Evolutionary conservation across 805 yeast species (phyloP), one percentile per base, ranked within the genome.

Genomic region (Teunomyces pallodes): DNA sequence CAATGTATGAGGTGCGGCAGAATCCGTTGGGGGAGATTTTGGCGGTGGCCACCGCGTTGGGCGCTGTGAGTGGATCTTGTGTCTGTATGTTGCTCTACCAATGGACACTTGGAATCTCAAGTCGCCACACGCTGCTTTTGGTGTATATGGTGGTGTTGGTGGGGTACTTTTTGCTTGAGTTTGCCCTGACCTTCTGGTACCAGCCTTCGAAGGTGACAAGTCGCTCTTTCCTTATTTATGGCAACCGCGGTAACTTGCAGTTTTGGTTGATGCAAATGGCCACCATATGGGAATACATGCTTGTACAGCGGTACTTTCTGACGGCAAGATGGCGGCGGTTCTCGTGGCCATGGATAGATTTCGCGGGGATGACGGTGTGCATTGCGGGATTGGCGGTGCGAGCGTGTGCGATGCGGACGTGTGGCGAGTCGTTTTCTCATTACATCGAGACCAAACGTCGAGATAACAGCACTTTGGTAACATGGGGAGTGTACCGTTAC

Each of bases 371-470:
- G 7, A 12, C 42, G 3, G 9, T 64, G 42, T 54, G 59, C 3
- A 42, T 51, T 1, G 13, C 42, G 1, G 76, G 76, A 2, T 53
- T 70, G 9, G 24, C 26, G 9, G 33, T 70, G 5, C 49, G 76
- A 26, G 56, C 52, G 13, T 17, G 51, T 28, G 67, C 75, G 8
- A 70, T 71, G 58, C 54, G 46, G 29, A 61, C 64, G 4, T 67
- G 74, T 46, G 74, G 74, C 4, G 53, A 54, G 28, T 63, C 70
- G 26, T 72, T 72, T 46, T 58, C 67, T 35, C 76, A 72, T 52
- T 57, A 61, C 43, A 62, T 71, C 10, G 55, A 53, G 10, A 57
- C 66, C 5, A 51, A 54, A 9, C 43, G 50, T 9, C 28, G 43
- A 5, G 28, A 29, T 13, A 31, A 36, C 13, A 47, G 50, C 24